Evolutionary conservation across 2,329 filamentous ascomycete species (phyloP).

Genomic region (Alternaria triticina): DNA sequence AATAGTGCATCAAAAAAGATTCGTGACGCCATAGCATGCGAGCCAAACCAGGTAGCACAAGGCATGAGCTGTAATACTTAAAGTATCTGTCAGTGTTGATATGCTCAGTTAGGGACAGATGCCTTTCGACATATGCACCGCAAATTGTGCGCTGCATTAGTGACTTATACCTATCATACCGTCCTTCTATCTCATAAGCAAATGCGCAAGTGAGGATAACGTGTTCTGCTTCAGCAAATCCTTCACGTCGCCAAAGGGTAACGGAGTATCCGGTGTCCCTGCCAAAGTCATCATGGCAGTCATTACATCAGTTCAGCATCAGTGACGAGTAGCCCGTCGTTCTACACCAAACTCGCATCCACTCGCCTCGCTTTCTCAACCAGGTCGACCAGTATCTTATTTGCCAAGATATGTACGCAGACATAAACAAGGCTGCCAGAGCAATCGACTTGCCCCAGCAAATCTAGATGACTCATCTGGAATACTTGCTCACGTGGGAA

Average conservation of each 20-base stretch:
- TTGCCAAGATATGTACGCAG: neutral
- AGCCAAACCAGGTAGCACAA: neutral
- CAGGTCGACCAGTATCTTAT: neutral
- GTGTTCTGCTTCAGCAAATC: neutral
- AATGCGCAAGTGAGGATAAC: neutral
- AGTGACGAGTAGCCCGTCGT: neutral
- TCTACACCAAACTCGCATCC: neutral
- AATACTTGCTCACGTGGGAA: neutral
- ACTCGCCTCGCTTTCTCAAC: neutral
- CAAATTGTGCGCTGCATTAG: neutral
- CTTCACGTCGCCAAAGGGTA: neutral
- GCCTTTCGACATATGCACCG: neutral
- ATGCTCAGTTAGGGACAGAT: too few species aligned
- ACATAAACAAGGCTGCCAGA: neutral
- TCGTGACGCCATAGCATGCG: rapidly evolving
- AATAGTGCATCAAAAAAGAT: neutral
- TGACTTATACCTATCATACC: neutral
- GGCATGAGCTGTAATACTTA: neutral
- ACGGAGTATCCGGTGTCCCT: neutral
- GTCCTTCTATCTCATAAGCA: neutral
- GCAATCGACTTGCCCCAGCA: neutral
- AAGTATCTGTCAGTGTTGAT: neutral
- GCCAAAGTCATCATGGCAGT: neutral
- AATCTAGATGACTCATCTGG: neutral
- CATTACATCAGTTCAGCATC: neutral